Evolutionary conservation across 495 filamentous ascomycete genomes (phyloP), one percentile per base, ranked within the genome.

Genomic region (Xylaria castorea): DNA sequence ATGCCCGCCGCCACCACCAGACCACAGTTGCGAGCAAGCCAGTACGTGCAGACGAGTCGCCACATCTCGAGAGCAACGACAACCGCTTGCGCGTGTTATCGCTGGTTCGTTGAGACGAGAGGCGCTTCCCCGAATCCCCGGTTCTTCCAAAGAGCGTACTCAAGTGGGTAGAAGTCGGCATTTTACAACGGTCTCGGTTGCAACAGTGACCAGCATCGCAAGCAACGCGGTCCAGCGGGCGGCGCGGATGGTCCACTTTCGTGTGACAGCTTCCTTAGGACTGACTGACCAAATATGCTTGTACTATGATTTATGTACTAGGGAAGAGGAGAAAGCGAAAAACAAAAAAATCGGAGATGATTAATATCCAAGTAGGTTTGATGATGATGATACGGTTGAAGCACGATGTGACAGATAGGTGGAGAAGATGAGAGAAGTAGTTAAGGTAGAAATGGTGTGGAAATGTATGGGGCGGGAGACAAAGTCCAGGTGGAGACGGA

Each of bases 141-240:
- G 66, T 68, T 68, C 48, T 57, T 68, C 66, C 66, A 68, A 50
- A 68, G 66, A 68, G 66, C 66, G 66, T 68, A 68, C 65, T 67
- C 65, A 67, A 57, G 66, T 68, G 66, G 66, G 66, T 68, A 68
- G 48, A 68, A 68, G 66, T 57, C 66, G 66, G 66, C 64, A 57
- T 36, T 68, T 68, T 57, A 66, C 3, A 57, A 68, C 66, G 66
- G 66, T 57, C 66, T n/a, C 50, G 66, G 50, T 66, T 51, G 50
- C 66, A 44, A 22, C 2, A 6, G 50, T 42, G 32, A 68, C 48
- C 34, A 38, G 7, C 22, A 57, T 20, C 20, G 66, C 66, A 42
- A 18, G 50, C 66, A 48, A 44, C 32, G 8, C n/a, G 22, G 30
- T 57, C 50, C 36, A 44, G 66, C 32, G 50, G 30, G 22, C 66